Evolutionary conservation across 1,139 yeast species (phyloP), one percentile per base, ranked within the genome.

Genomic region (Ogataea hybrid): DNA sequence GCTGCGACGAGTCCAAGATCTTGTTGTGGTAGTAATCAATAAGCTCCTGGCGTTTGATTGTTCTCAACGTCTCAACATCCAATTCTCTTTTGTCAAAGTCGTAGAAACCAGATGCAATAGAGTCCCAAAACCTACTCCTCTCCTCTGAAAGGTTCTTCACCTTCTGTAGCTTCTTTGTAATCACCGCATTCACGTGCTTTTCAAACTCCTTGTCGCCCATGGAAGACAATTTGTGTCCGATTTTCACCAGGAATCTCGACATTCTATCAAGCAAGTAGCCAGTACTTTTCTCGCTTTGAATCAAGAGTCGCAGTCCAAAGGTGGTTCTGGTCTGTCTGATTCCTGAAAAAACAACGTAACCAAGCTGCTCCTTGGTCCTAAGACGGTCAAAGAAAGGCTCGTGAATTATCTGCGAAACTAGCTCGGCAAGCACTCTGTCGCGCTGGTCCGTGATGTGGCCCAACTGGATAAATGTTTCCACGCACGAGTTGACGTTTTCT

Each of bases 351-450:
- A 92, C 98, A 46, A 92, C 89, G 58, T 86, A 86, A 2, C 95
- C 95, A 28, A 86, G 70, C 61, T 92, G 97, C 63, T 92, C 98
- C 55, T 87, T 83, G 3, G 98, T 92, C 63, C 98, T 75, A 44
- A 92, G 72, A 51, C 85, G 87, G 60, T 87, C 83, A 63, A 92
- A 92, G 42, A 90, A 85, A 1, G 97, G 97, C 59, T 90, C 97
- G 49, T 77, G 79, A 37, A 84, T 70, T 48, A 89, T 73, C 43
- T 86, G 89, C 0, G 84, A 76, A 37, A 88, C 63, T 41, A 92
- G 65, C 39, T 84, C 89, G 15, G 84, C 71, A 41, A 77, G 59
- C 0, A 88, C 73, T 32, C 59, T 30, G 57, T 53, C 68, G 4
- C 41, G 39, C 6, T 67, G 61, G 10, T 63, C 54, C 3, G 61